Evolutionary conservation across 352 stramenopile species (phyloP), one percentile per base, ranked within the genome.

Genomic region (Pythium plurisporium): DNA sequence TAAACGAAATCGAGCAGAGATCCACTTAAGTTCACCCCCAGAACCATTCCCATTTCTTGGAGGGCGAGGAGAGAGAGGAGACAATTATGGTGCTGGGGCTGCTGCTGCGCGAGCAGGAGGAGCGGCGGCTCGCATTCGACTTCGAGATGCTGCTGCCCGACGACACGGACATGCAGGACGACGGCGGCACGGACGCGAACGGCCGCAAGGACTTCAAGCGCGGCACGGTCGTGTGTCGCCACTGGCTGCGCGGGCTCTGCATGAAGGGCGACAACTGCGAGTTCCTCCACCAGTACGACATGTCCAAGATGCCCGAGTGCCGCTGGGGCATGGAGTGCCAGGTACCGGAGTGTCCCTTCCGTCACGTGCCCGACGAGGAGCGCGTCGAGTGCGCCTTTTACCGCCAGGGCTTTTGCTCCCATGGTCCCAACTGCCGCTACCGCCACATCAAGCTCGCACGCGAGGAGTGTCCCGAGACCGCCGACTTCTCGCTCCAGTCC

Each of bases 231-330:
- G 96, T 99, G 26, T 99, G 96, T 71, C 91, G 95, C 58, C 96
- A 99, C 69, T 99, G 96, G 95, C 82, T 99, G 46, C 88, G 92
- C 55, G 95, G 96, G 64, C 79, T 99, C 29, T 99, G 96, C 70
- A 98, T 98, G 95, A 99, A 99, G 61, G 96, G 96, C 40, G 89
- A 97, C 62, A 95, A 94, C 52, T 99, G 95, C 69, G 95, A 98
- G 74, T 99, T 98, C 64, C 66, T 99, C 48, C 95, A 99, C 65
- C 89, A 86, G 52, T 98, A 98, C 67, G 94, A 98, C 74, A 91
- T 98, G 69, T 89, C 76, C 30, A 97, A 98, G 67, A 99, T 99
- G 96, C 96, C 96, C 11, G 82, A 98, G 43, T 99, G 96, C 70
- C 87, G 95, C 34, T 98, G 96, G 85, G 96, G 95, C 19, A 97